Evolutionary conservation across 441 rosid species (phyloP).

Genomic region (Rhodomyrtus psidioides): DNA sequence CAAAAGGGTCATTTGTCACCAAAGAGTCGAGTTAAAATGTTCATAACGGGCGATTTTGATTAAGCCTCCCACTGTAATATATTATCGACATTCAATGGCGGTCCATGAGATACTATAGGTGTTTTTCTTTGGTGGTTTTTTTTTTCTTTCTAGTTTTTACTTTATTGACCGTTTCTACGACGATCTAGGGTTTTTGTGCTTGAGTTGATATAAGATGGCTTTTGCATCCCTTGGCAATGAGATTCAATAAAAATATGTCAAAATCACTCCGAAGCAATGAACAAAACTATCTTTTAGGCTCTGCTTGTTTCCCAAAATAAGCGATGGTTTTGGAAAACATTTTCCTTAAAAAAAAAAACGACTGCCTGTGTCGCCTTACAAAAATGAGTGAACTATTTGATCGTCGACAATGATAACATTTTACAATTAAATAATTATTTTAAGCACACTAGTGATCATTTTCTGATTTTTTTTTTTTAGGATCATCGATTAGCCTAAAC

Average conservation of each 20-base stretch:
- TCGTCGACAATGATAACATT: no score
- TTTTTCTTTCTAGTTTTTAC: not conserved
- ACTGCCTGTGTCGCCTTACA: no score
- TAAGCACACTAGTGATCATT: no score
- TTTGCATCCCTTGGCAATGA: not conserved
- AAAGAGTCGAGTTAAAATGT: not conserved
- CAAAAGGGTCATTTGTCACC: not conserved
- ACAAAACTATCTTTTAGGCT: not conserved
- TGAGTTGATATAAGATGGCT: not conserved
- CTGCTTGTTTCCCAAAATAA: not conserved
- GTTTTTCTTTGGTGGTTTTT: fast-evolving
- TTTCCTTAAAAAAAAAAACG: no score
- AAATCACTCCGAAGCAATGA: not conserved
- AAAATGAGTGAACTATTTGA: no score
- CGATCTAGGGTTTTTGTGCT: not conserved
- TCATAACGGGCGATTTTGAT: fast-evolving
- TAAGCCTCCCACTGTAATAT: not conserved
- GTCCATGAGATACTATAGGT: not conserved
- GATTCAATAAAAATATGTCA: not conserved
- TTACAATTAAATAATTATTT: no score
- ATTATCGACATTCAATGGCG: fast-evolving
- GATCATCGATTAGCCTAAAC: no score
- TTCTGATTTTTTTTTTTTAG: no score
- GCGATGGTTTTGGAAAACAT: not conserved
- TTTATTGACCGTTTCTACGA: not conserved